These are phyloP conservation scores for Hypoxylon sp. DNA, from an alignment of 2,329 filamentous ascomycete genomes.

Conservation along the genomic window DNA sequence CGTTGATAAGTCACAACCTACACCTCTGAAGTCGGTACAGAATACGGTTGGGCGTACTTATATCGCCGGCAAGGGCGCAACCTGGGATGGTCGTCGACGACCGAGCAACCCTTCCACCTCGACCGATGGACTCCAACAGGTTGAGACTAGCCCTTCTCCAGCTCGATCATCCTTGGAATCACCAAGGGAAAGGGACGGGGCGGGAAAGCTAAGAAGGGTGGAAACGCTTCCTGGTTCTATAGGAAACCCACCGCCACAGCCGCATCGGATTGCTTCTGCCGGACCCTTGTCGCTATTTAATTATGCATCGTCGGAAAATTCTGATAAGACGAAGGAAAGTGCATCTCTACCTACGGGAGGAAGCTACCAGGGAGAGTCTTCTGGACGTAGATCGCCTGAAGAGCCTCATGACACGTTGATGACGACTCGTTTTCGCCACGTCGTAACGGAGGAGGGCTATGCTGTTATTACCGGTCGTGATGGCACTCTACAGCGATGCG, in stretches of 20 bases:
- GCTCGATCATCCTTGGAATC: conserved; percentile 22
- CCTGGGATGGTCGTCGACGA: conserved; percentile 47
- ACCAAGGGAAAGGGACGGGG: conserved; percentile 20
- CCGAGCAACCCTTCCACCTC: conserved; percentile 45
- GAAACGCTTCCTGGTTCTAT: conserved; percentile 25
- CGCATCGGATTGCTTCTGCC: conserved; percentile 13
- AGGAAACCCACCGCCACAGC: conserved; percentile 24
- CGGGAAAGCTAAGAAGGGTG: conserved; percentile 22
- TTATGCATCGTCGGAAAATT: conserved; percentile 40
- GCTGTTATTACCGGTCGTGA: conserved; percentile 83
- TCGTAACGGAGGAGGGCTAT: conserved; percentile 79
- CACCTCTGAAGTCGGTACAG: conserved; percentile 41
- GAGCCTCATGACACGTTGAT: conserved; percentile 58
- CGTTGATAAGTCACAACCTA: conserved; percentile 63
- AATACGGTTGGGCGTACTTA: conserved; percentile 52
- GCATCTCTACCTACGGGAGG: conserved; percentile 9
- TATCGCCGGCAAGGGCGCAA: conserved; percentile 45
- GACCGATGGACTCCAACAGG: conserved; percentile 34
- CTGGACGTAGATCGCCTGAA: conserved; percentile 18
- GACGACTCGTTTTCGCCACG: conserved; percentile 80
- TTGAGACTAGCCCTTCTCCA: conserved; percentile 29
- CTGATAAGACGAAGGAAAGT: conserved; percentile 35
- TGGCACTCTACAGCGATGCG: conserved; percentile 78
- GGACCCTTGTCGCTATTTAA: conserved; percentile 36
- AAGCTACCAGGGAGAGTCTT: conserved; percentile 19